These are phyloP conservation scores for Akebia trifoliata DNA, from an alignment of 164 flowering plant genomes.

Conservation along the genomic window DNA sequence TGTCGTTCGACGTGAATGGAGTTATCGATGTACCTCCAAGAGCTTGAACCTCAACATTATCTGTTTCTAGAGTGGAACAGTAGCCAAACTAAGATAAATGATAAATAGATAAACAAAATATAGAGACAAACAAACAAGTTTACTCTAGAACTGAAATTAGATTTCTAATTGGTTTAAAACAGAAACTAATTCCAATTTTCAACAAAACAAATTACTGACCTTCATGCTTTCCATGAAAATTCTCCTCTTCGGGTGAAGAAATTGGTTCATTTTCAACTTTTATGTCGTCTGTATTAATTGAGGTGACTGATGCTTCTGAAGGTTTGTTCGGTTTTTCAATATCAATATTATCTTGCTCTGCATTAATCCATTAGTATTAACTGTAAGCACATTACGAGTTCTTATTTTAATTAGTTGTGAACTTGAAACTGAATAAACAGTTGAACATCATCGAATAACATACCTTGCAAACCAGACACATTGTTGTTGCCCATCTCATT, in stretches of 20 bases:
- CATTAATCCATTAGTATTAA: constrained; percentile 11
- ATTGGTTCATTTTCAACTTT: constrained; percentile 17
- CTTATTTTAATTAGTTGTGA: background rate
- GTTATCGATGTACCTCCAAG: constrained; percentile 7
- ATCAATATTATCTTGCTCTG: constrained; percentile 30
- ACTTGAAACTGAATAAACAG: background rate
- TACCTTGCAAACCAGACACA: constrained; percentile 42
- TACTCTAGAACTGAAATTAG: background rate
- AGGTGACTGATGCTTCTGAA: constrained; percentile 10
- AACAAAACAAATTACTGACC: constrained; percentile 18
- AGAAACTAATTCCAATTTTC: background rate
- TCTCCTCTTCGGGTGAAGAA: constrained; percentile 13
- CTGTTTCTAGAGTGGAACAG: constrained; percentile 15
- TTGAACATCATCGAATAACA: constrained; percentile 3
- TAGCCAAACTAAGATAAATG: background rate
- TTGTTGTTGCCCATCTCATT: constrained; percentile 57
- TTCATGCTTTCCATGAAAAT: constrained; percentile 18
- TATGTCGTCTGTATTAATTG: constrained; percentile 10
- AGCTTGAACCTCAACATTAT: constrained; percentile 11
- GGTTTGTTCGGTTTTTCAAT: constrained; percentile 15
- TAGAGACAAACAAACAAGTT: background rate
- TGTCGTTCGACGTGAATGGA: constrained; percentile 14
- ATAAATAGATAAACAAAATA: background rate
- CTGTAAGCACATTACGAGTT: background rate
- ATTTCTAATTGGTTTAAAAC: background rate